Evolutionary conservation across 2,329 filamentous ascomycete genomes (phyloP).

Genomic region (Fragosphaeria purpurea): DNA sequence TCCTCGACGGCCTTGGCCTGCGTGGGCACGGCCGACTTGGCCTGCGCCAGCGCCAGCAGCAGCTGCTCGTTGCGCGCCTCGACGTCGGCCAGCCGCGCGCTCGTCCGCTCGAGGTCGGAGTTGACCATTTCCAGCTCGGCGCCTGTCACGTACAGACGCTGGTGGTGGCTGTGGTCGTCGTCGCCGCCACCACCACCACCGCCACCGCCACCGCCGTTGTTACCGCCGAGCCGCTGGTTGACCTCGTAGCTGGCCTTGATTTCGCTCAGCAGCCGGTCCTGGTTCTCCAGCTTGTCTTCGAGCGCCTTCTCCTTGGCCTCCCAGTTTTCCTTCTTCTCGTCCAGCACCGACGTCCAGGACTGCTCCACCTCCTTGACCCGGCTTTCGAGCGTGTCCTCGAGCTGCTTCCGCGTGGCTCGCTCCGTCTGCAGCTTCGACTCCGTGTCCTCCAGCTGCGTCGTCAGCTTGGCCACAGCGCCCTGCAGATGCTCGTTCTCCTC

Average conservation of each 20-base stretch:
- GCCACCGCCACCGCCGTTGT: conserved; percentile 37
- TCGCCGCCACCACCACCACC: conserved; percentile 10
- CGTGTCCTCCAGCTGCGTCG: conserved; percentile 70
- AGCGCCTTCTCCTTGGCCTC: conserved; percentile 77
- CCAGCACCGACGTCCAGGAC: conserved; percentile 80
- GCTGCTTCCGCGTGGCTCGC: conserved; percentile 56
- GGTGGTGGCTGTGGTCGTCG: conserved; percentile 35
- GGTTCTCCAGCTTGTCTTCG: conserved; percentile 89
- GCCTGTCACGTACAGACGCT: conserved; percentile 59
- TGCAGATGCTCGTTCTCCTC: conserved; percentile 84
- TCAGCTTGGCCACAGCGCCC: conserved; percentile 63
- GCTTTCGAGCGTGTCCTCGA: conserved; percentile 67
- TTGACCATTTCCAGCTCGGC: conserved; percentile 92
- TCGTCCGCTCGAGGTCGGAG: conserved; percentile 84
- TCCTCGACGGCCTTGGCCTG: conserved; percentile 64
- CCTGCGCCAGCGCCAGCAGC: conserved; percentile 79
- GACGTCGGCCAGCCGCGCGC: conserved; percentile 74
- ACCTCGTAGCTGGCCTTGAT: conserved; percentile 97
- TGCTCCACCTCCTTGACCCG: conserved; percentile 83
- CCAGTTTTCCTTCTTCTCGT: conserved; percentile 96
- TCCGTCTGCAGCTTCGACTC: conserved; percentile 75
- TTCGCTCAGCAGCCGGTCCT: conserved; percentile 85
- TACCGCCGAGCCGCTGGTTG: conserved; percentile 73
- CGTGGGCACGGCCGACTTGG: conserved; percentile 61
- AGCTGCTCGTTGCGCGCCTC: conserved; percentile 92